Percentiles rank a stretch among this genome's conserved stretches.
These are phyloP conservation scores for Ceraceosorus guamensis DNA, from an alignment of 1,284 basidiomycete species.

Conservation along the genomic window DNA sequence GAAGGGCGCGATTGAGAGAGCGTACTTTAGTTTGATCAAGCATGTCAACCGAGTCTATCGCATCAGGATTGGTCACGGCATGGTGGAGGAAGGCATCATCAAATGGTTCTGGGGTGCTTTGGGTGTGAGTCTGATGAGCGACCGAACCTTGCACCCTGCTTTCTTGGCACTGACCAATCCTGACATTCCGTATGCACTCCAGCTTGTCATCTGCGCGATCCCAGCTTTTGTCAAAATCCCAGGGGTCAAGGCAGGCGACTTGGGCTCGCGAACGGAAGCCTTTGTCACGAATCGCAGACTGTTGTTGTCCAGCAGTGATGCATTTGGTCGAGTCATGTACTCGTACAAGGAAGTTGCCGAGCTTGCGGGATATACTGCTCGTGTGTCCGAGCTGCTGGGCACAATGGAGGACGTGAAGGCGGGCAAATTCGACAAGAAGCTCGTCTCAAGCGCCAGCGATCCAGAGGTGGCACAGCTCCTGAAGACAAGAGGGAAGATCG, in stretches of 20 bases:
- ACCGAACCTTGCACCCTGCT: neutral
- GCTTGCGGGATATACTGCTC: conserved; percentile 73
- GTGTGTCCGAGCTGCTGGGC: conserved; percentile 75
- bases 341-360: conserved; percentile 77
- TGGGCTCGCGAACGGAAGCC: conserved; percentile 45
- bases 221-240: conserved; percentile 87
- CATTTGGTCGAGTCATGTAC: conserved; percentile 85
- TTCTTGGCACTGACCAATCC: conserved; percentile 2
- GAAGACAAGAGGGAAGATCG: conserved; percentile 66
- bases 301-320: conserved; percentile 84
- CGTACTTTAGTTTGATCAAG: conserved; percentile 78
- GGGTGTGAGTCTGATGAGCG: conserved; percentile 56
- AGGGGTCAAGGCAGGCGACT: conserved; percentile 50
- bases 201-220: conserved; percentile 78
- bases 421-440: conserved; percentile 84
- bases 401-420: conserved; percentile 81
- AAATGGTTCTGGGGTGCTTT: conserved; percentile 95
- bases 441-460: conserved; percentile 59
- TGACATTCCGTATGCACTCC: conserved; percentile 12
- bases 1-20: conserved; percentile 83
- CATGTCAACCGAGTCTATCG: conserved; percentile 78
- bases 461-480: conserved; percentile 79
- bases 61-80: conserved; percentile 80
- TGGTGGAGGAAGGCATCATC: conserved; percentile 75
- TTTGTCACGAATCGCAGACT: conserved; percentile 83